A percentile compares a stretch with the other conserved stretches of the same genome.
Evolutionary conservation across 352 stramenopile genomes (phyloP).

Genomic region (Globisporangium mamillatum): DNA sequence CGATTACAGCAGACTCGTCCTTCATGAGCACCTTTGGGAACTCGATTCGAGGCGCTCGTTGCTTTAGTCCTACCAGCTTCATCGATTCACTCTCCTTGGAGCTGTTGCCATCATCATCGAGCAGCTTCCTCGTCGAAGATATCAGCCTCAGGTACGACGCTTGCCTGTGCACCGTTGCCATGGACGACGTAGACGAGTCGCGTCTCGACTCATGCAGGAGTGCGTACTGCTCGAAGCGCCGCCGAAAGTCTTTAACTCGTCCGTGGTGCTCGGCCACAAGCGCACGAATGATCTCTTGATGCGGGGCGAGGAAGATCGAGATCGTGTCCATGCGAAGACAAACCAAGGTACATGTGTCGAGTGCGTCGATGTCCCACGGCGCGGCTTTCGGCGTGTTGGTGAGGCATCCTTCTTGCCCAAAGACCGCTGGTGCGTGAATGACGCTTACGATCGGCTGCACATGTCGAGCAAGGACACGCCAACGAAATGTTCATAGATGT

Average conservation of each 20-base stretch:
- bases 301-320: conserved; percentile 53
- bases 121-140: conserved; percentile 1
- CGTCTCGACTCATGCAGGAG: background rate
- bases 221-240: conserved; percentile 33
- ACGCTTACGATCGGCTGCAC: conserved; percentile 52
- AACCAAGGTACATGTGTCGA: conserved; percentile 55
- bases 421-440: conserved; percentile 58
- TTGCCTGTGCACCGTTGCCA: background rate
- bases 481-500: background rate
- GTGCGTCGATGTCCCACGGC: conserved; percentile 58
- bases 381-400: conserved; percentile 33
- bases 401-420: conserved; percentile 62
- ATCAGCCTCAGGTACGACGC: conserved; percentile 11
- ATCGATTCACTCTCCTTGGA: background rate
- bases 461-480: background rate
- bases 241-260: conserved; percentile 40
- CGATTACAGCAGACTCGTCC: background rate
- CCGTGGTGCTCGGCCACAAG: conserved; percentile 44
- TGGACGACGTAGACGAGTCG: background rate
- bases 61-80: background rate
- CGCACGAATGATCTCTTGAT: conserved; percentile 44
- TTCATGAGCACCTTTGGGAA: conserved; percentile 51
- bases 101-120: background rate
- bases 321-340: conserved; percentile 58
- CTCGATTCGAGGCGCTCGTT: conserved; percentile 22